Percentiles rank a stretch among this genome's conserved stretches.
Evolutionary conservation across 2,329 filamentous ascomycete species (phyloP).

Genomic region (Pestalotiopsis sp.): DNA sequence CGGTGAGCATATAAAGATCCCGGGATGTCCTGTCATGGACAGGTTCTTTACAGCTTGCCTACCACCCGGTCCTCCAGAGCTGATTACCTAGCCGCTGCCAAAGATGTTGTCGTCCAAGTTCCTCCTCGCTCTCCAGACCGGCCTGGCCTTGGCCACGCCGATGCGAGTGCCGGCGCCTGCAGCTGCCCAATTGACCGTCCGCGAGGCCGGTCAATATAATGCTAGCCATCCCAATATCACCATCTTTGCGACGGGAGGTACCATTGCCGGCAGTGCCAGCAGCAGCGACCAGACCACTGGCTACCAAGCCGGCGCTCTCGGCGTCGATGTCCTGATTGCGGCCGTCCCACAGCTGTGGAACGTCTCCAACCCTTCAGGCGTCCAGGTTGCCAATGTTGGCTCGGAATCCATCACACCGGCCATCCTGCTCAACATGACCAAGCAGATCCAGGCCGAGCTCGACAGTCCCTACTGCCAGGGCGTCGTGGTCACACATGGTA

Average conservation of each 20-base stretch:
- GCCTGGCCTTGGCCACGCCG: background rate
- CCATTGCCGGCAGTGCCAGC: conserved; percentile 57
- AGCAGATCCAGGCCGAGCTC: conserved; percentile 51
- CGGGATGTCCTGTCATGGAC: background rate
- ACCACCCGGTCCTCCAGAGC: background rate
- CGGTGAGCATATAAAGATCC: background rate
- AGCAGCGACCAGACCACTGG: conserved; percentile 49
- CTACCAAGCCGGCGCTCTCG: conserved; percentile 46
- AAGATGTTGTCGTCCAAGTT: background rate
- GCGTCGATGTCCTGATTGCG: conserved; percentile 53
- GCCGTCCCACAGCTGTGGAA: conserved; percentile 58
- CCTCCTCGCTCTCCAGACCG: background rate
- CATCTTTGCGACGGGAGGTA: conserved; percentile 61
- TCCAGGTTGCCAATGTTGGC: conserved; percentile 54
- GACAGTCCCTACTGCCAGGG: conserved; percentile 45
- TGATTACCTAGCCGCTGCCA: background rate
- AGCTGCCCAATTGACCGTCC: background rate
- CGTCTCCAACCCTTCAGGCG: conserved; percentile 56
- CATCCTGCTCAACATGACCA: conserved; percentile 50
- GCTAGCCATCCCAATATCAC: conserved; percentile 52
- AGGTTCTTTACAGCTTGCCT: background rate
- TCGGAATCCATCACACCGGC: conserved; percentile 50
- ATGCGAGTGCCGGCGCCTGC: background rate
- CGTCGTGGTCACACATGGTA: conserved; percentile 66
- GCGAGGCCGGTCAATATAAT: background rate